These are phyloP conservation scores for Aspergillus sp. DNA, from an alignment of 2,329 filamentous ascomycete species.

Conservation along the genomic window DNA sequence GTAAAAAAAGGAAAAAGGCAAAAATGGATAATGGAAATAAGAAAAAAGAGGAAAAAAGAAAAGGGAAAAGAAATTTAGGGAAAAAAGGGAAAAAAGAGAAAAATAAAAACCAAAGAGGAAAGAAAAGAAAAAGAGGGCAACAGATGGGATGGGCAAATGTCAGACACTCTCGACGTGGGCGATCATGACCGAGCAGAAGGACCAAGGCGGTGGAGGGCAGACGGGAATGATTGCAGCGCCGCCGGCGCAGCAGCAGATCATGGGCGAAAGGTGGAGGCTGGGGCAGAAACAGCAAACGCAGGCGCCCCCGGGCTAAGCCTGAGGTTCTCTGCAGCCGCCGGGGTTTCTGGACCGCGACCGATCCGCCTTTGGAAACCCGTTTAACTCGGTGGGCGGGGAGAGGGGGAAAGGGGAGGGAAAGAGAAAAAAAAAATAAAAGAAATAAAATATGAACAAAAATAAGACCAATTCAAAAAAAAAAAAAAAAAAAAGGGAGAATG, in stretches of 20 bases:
- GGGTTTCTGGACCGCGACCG: conserved; percentile 17
- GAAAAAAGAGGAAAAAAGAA: neutral
- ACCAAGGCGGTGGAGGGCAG: conserved; percentile 17
- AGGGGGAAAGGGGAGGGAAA: conserved; percentile 9
- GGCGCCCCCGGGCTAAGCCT: conserved; percentile 17
- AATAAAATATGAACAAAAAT: neutral
- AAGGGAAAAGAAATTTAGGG: conserved; percentile 16
- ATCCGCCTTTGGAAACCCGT: conserved; percentile 12
- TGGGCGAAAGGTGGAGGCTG: conserved; percentile 32
- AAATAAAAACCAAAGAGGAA: conserved; percentile 24
- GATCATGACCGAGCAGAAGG: conserved; percentile 21
- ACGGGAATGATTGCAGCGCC: conserved; percentile 19
- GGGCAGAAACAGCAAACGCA: conserved; percentile 26
- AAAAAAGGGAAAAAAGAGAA: conserved; percentile 25
- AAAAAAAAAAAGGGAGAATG: neutral
- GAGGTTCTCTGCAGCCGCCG: conserved; percentile 19
- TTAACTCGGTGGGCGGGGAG: conserved; percentile 10
- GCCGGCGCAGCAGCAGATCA: conserved; percentile 23
- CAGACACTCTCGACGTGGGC: conserved; percentile 17
- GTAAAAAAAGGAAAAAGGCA: conserved; percentile 1
- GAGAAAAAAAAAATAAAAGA: conserved; percentile 12
- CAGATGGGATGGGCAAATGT: conserved; percentile 34
- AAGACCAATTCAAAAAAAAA: neutral
- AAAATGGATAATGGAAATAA: conserved; percentile 1
- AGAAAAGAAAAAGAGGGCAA: conserved; percentile 14